These are phyloP conservation scores for Erodium texanum DNA, from an alignment of 441 rosid species.

Conservation along the genomic window DNA sequence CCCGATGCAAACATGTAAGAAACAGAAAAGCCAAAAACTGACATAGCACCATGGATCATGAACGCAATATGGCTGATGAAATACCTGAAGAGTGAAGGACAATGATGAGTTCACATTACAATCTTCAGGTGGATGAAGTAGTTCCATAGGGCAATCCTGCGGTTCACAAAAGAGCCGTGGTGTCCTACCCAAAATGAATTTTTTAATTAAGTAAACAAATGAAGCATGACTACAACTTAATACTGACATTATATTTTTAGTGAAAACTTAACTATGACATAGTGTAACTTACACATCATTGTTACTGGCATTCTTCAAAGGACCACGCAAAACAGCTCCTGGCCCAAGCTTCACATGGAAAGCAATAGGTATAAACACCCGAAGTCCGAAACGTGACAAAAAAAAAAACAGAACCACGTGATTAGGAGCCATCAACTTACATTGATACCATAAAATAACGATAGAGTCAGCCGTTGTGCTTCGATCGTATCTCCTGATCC, in stretches of 20 bases:
- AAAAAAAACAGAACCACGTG: background rate
- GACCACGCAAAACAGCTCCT: constrained; percentile 66
- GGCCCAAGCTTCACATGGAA: constrained; percentile 61
- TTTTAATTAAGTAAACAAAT: constrained; percentile 15
- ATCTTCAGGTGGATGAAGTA: constrained; percentile 87
- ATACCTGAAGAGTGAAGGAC: constrained; percentile 84
- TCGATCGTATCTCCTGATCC: constrained; percentile 79
- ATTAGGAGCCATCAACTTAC: constrained; percentile 37
- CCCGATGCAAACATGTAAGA: constrained; percentile 15
- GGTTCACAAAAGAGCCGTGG: constrained; percentile 68
- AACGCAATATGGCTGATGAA: background rate
- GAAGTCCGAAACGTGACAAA: too few species aligned
- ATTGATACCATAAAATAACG: constrained; percentile 62
- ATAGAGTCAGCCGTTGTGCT: constrained; percentile 70
- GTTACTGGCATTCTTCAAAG: constrained; percentile 64
- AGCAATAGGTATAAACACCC: background rate
- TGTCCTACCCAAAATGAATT: constrained; percentile 36
- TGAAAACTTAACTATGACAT: background rate
- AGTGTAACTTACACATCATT: constrained; percentile 58
- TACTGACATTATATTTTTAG: background rate
- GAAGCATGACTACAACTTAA: background rate
- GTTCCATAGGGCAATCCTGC: constrained; percentile 73
- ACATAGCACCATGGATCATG: background rate
- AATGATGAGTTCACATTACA: constrained; percentile 82
- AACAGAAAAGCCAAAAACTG: constrained; percentile 17